A percentile compares a stretch with the other conserved stretches of the same genome.
Evolutionary conservation across 2,329 filamentous ascomycete species (phyloP).

Genomic region (Botrytis byssoidea): DNA sequence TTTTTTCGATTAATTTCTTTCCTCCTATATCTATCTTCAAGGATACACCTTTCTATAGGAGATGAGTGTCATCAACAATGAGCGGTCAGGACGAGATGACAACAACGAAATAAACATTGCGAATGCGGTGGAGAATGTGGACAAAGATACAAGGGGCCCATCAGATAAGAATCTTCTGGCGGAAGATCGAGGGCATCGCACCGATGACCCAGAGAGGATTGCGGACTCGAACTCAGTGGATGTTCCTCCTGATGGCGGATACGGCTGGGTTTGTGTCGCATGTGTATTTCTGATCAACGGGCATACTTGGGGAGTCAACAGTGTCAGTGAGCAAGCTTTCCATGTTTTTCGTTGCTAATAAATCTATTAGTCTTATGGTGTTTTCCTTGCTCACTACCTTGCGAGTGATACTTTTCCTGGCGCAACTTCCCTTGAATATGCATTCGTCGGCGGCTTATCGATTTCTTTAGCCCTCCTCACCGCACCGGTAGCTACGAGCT

Average conservation of each 20-base stretch:
- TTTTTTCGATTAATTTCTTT: background rate
- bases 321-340: conserved; percentile 32
- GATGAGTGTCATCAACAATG: conserved; percentile 8
- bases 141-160: background rate
- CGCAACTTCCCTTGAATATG: conserved; percentile 65
- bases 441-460: conserved; percentile 73
- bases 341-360: conserved; percentile 5
- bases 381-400: conserved; percentile 76
- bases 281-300: conserved; percentile 46
- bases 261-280: conserved; percentile 55
- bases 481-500: conserved; percentile 53
- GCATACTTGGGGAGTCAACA: conserved; percentile 47
- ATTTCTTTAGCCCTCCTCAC: conserved; percentile 65
- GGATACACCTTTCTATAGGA: background rate
- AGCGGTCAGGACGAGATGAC: conserved; percentile 1
- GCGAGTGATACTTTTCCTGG: conserved; percentile 59
- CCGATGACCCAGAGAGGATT: background rate
- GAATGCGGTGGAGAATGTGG: background rate
- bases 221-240: conserved; percentile 33
- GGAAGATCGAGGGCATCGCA: background rate
- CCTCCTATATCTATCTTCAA: background rate
- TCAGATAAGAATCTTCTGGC: background rate
- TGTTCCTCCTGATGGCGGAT: conserved; percentile 54
- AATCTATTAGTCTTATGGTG: conserved; percentile 58
- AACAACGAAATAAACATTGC: conserved; percentile 1